Percentiles rank a stretch among this genome's conserved stretches.
phyloP scores from a whole-genome alignment of 805 yeast species.

The Zygosaccharomyces bisporus region DNA sequence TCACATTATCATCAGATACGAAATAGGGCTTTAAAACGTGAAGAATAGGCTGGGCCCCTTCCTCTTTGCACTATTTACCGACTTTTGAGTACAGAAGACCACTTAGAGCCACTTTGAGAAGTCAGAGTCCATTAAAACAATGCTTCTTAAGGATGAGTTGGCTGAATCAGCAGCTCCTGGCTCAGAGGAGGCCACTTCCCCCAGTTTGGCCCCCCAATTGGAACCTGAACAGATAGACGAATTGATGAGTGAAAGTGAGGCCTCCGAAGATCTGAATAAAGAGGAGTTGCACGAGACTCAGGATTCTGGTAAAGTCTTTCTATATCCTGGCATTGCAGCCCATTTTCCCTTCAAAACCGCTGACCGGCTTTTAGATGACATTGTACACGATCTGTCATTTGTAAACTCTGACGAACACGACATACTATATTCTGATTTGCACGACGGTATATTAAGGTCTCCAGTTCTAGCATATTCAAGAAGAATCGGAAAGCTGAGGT shows the following conservation, averaged over 20 bases:
- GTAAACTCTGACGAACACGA: constrained; percentile 14
- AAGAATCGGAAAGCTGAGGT: constrained; percentile 18
- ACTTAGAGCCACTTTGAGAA: not conserved
- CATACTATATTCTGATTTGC: constrained; percentile 11
- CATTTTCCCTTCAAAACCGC: constrained; percentile 52
- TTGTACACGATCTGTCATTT: constrained; percentile 44
- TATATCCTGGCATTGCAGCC: constrained; percentile 23
- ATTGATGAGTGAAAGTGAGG: constrained; percentile 3
- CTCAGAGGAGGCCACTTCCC: not conserved
- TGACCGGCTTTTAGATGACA: constrained; percentile 64
- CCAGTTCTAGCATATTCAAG: constrained; percentile 35
- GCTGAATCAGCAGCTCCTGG: not conserved
- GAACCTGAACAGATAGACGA: constrained; percentile 6
- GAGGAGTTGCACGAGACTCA: not conserved
- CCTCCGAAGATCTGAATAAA: not conserved
- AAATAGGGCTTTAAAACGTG: not conserved
- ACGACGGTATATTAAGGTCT: constrained; percentile 29
- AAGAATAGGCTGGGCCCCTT: not conserved
- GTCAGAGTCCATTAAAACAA: not conserved
- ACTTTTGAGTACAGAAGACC: not conserved
- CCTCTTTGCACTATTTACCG: not conserved
- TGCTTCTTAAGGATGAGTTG: constrained; percentile 4
- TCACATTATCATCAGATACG: not conserved
- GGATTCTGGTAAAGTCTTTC: constrained; percentile 29
- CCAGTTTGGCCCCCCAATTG: constrained; percentile 2